Conservation (phyloP, 2,329 filamentous ascomycete species). For the Calonectria crousiana region DNA sequence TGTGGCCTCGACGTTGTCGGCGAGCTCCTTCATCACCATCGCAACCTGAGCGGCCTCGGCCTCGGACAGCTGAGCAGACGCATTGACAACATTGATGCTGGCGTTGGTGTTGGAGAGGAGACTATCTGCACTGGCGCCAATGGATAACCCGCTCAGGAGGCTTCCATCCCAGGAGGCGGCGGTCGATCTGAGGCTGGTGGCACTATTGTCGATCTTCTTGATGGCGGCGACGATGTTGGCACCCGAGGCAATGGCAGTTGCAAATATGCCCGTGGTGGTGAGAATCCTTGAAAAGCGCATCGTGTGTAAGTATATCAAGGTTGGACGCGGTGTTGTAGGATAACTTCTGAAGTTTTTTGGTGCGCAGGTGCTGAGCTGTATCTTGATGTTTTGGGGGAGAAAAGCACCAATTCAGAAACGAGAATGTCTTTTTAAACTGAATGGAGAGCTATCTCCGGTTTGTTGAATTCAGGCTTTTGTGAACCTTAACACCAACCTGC, state of each 20-base stretch:
- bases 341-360: neutral
- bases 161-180: slow-evolving; percentile 54
- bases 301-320: neutral
- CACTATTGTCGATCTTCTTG: slow-evolving; percentile 48
- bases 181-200: slow-evolving; percentile 48
- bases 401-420: neutral
- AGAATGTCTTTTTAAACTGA: neutral
- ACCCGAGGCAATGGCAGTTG: slow-evolving; percentile 48
- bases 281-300: slow-evolving; percentile 43
- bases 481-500: neutral
- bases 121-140: slow-evolving; percentile 52
- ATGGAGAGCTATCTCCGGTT: neutral
- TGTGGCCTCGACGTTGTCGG: slow-evolving; percentile 52
- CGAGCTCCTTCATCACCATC: slow-evolving; percentile 50
- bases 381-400: neutral
- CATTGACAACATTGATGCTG: slow-evolving; percentile 52
- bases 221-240: slow-evolving; percentile 52
- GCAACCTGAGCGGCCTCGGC: slow-evolving; percentile 55
- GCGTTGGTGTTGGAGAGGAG: slow-evolving; percentile 56
- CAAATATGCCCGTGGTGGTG: slow-evolving; percentile 36
- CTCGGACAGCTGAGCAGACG: slow-evolving; percentile 52
- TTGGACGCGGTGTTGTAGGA: neutral
- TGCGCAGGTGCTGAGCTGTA: neutral
- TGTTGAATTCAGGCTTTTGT: neutral
- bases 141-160: slow-evolving; percentile 54